phyloP scores from a whole-genome alignment of 371 early-diverging fungal species.

The Mucor racemosus region DNA sequence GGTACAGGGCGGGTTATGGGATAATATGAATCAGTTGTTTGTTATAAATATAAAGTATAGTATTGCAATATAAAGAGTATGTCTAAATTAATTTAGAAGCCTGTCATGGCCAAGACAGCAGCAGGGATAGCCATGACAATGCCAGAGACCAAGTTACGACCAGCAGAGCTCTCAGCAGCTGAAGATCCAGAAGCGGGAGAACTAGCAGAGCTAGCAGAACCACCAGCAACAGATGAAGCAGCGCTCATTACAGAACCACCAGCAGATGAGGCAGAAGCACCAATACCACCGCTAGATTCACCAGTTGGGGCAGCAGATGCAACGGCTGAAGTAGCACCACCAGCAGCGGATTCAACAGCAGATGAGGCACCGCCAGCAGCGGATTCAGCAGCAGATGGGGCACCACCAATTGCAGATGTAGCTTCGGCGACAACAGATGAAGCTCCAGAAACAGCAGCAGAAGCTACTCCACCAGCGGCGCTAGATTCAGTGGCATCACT shows the following conservation, averaged over 20 bases:
- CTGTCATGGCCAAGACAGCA: slow-evolving; percentile 27
- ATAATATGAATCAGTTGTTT: neutral
- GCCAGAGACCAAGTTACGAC: slow-evolving; percentile 20
- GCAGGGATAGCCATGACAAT: slow-evolving; percentile 25
- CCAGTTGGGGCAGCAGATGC: neutral
- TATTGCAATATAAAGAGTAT: neutral
- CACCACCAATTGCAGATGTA: neutral
- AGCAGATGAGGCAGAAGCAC: slow-evolving; percentile 1
- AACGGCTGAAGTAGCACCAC: slow-evolving; percentile 3
- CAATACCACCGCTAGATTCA: neutral
- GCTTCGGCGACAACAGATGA: neutral
- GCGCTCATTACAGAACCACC: neutral
- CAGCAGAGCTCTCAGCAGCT: slow-evolving; percentile 12
- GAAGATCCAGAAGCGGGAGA: neutral
- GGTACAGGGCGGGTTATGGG: slow-evolving; percentile 15
- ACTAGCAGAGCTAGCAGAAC: neutral
- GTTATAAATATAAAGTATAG: neutral
- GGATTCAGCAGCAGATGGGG: neutral
- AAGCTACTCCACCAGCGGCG: slow-evolving; percentile 5
- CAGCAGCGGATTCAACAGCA: neutral
- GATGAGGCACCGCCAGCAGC: slow-evolving; percentile 2
- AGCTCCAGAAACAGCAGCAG: neutral
- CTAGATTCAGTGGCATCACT: neutral
- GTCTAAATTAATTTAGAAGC: slow-evolving; percentile 23
- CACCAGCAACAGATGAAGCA: slow-evolving; percentile 7